phyloP scores from a whole-genome alignment of 495 filamentous ascomycete species.

The Aspergillus bertholletiae region DNA sequence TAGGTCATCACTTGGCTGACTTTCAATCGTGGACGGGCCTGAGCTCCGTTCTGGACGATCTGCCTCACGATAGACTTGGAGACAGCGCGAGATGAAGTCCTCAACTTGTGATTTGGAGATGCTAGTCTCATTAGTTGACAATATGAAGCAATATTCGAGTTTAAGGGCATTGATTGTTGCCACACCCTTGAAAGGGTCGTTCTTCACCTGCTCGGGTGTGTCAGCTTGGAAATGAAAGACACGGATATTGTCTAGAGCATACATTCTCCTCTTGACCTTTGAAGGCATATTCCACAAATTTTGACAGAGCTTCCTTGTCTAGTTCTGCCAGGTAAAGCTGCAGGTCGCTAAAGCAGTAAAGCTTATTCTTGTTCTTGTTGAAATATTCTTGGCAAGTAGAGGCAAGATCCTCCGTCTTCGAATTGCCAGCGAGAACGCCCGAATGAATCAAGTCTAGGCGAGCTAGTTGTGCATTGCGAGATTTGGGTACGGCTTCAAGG shows the following conservation, averaged over 20 bases:
- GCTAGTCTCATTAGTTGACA: constrained; percentile 38
- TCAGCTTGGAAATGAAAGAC: constrained; percentile 9
- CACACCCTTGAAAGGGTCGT: constrained; percentile 22
- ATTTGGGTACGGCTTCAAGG: constrained; percentile 33
- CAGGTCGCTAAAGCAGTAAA: constrained; percentile 54
- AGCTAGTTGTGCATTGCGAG: constrained; percentile 49
- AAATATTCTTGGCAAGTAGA: constrained; percentile 47
- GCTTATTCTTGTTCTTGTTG: constrained; percentile 44
- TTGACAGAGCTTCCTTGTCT: constrained; percentile 29
- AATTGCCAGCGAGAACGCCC: constrained; percentile 25
- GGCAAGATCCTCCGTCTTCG: constrained; percentile 33
- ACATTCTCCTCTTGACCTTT: constrained; percentile 30
- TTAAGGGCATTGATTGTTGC: constrained; percentile 53
- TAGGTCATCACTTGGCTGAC: constrained; percentile 55
- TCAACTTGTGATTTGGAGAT: constrained; percentile 32
- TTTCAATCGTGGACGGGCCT: constrained; percentile 44
- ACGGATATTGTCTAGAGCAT: constrained; percentile 2
- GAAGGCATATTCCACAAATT: constrained; percentile 35
- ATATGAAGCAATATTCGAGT: constrained; percentile 50
- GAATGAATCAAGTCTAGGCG: constrained; percentile 25
- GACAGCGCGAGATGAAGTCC: constrained; percentile 42
- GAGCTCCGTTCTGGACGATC: constrained; percentile 15
- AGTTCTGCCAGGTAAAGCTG: constrained; percentile 39
- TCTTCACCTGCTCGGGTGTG: constrained; percentile 6
- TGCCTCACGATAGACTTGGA: constrained; percentile 40